Evolutionary conservation across 75 land plant species (phyloP).

Genomic region (Larix kaempferi): DNA sequence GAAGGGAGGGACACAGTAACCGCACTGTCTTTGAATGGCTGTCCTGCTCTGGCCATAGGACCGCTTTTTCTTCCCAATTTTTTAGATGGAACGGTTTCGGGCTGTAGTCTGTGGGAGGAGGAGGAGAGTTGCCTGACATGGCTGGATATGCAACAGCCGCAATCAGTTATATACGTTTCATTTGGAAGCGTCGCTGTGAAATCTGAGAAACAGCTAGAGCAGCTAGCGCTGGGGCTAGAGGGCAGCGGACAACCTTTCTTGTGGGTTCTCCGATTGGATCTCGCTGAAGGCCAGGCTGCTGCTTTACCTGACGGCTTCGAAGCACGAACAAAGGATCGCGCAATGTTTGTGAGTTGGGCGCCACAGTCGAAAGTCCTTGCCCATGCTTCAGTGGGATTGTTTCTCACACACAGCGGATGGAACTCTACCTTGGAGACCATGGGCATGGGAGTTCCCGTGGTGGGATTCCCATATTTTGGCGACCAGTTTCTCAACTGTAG

Average conservation of each 20-base stretch:
- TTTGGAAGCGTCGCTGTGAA: slow-evolving; percentile 25
- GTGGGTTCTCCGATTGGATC: slow-evolving; percentile 27
- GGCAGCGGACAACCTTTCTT: slow-evolving; percentile 18
- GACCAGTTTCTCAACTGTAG: slow-evolving; percentile 19
- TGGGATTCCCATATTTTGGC: slow-evolving; percentile 23
- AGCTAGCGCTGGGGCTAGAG: slow-evolving; percentile 23
- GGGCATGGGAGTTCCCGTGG: slow-evolving; percentile 24
- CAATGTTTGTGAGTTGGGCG: slow-evolving; percentile 23
- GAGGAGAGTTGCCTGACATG: slow-evolving; percentile 25
- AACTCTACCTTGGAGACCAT: slow-evolving; percentile 32
- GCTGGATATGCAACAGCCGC: slow-evolving; percentile 29
- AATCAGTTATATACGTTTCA: slow-evolving; percentile 35
- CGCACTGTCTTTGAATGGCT: too few species aligned
- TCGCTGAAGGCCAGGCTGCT: neutral
- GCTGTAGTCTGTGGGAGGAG: neutral
- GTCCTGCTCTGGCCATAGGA: too few species aligned
- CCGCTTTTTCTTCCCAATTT: too few species aligned
- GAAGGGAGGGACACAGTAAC: too few species aligned
- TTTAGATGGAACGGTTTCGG: too few species aligned
- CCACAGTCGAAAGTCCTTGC: slow-evolving; percentile 29
- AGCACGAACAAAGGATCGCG: neutral
- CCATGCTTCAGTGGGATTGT: slow-evolving; percentile 24
- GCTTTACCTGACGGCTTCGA: neutral
- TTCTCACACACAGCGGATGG: slow-evolving; percentile 42
- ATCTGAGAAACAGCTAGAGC: slow-evolving; percentile 17